A percentile compares a stretch with the other conserved stretches of the same genome.
These are phyloP conservation scores for Penicillium sp. DNA, from an alignment of 2,329 filamentous ascomycete genomes.

Conservation along the genomic window DNA sequence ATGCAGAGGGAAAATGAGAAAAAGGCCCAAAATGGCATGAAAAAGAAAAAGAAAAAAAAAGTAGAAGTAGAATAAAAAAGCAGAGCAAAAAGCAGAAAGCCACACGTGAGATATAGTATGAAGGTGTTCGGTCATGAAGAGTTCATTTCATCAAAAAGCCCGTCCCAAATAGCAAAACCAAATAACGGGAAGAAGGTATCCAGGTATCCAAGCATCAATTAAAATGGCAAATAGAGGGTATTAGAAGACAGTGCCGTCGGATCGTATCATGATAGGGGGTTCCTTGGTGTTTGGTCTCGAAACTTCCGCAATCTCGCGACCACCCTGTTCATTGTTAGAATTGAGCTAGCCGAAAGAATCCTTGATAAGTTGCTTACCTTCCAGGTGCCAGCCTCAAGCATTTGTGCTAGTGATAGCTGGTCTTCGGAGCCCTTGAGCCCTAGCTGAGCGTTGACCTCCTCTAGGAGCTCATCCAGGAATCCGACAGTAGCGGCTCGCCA, in stretches of 20 bases:
- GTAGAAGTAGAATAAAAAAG: background rate
- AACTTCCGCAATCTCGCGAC: conserved; percentile 92
- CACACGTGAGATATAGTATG: conserved; percentile 7
- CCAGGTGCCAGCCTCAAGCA: conserved; percentile 96
- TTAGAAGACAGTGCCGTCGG: conserved; percentile 94
- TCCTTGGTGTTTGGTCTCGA: conserved; percentile 94
- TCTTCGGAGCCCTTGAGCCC: conserved; percentile 65
- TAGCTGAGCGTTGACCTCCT: conserved; percentile 67
- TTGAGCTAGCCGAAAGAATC: background rate
- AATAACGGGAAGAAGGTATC: conserved; percentile 2
- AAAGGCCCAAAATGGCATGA: conserved; percentile 6
- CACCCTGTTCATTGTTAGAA: conserved; percentile 61
- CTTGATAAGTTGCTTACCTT: conserved; percentile 64
- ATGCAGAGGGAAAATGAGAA: conserved; percentile 1
- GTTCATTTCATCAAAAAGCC: conserved; percentile 33
- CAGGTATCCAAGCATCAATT: conserved; percentile 31
- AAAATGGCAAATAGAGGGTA: conserved; percentile 24
- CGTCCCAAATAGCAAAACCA: conserved; percentile 11
- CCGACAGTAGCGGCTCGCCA: conserved; percentile 75
- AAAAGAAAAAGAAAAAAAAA: conserved; percentile 9
- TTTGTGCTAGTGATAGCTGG: conserved; percentile 74
- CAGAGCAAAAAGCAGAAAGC: conserved; percentile 1
- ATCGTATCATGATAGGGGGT: conserved; percentile 92
- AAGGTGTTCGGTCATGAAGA: conserved; percentile 10
- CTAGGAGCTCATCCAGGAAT: conserved; percentile 68